phyloP scores from a whole-genome alignment of 176 grass and related monocot genomes.

The Triticum aestivum region IWGSC_CS_RefSeq_v2.1 NC_057809.1:304601777-304602276 shows the following conservation, averaged over 20 bases:
- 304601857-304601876: conserved; percentile 14
- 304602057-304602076: background rate
- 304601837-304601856: conserved; percentile 33
- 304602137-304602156: background rate
- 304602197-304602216: background rate
- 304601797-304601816: background rate
- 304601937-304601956: conserved; percentile 34
- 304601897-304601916: background rate
- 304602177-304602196: background rate
- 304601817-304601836: background rate
- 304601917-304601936: background rate
- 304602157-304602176: background rate
- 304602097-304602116: background rate
- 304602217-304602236: background rate
- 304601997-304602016: background rate
- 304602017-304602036: background rate
- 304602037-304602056: background rate
- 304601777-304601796: conserved; percentile 4
- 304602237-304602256: background rate
- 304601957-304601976: background rate
- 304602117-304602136: background rate
- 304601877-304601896: background rate
- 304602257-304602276: background rate
- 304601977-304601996: background rate
- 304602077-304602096: background rate